Evolutionary conservation across 192 early-diverging fungal species (phyloP), one percentile per base, ranked within the genome.

Genomic region (Backusella luteola): DNA sequence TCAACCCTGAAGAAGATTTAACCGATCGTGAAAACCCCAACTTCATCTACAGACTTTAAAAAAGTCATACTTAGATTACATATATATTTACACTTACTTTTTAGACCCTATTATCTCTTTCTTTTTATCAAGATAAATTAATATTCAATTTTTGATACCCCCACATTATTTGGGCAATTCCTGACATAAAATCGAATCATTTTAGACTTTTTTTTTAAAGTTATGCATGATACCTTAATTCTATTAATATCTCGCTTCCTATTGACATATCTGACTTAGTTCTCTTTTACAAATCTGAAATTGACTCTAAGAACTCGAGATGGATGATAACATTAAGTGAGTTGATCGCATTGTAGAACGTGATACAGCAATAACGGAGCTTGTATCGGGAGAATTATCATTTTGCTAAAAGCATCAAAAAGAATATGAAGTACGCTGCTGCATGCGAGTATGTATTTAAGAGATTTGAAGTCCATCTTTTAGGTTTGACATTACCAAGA

Each of bases 11-110:
- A 17, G 75, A 76, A 32, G 79, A 80, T 69, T 6, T 76, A 3
- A 80, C 79, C 2, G 79, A 80, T 53, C 11, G 41, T 12, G 70
- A 76, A 68, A 67, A 80, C 56, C 70, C 35, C n/a, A 49, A 71
- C 32, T 76, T 76, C 36, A 66, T 76, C 23, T 80, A 80, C 32
- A 69, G 75, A 23, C 42, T 73, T 35, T 80, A 76, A 71, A 42
- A 42, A 71, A 29, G 6, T 23, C 36, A 69, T 23, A 39, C 38
- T 3, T n/a, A 6, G 6, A 34, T 67, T 34, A 67, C 34, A 15
- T 34, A 1, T 34, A 19, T 21, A 49, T 49, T 6, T 7, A 49
- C 19, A 6, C 46, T 14, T 35, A 67, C 66, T 35, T 35, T 23
- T 38, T 69, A 38, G 5, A 38, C 4, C 19, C n/a, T 21, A 38